Base-by-base conservation (phyloP, 2,329 filamentous ascomycete genomes). In the Apiospora kogelbergensis region DNA sequence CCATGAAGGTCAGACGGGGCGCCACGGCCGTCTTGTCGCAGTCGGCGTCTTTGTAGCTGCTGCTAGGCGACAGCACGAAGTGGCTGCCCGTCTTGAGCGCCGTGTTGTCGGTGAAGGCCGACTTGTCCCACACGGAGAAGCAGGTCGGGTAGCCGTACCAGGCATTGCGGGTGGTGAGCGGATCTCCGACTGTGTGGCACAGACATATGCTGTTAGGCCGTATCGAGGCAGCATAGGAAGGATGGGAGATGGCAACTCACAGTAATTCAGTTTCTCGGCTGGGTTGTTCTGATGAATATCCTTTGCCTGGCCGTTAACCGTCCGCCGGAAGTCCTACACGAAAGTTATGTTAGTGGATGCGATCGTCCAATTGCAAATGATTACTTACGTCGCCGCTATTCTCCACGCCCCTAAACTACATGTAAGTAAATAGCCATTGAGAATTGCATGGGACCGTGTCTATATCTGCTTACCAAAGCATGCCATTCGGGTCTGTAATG, bases 211-310 rank as follows among this genome's bases (percentile, higher is more conserved):
- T 24, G 37, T 64, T 26, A 42, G 60, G 2, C 37, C n/a, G 11
- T 64, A 64, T 6, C 5, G 5, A 20, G 46, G 6, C 24, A 6
- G 24, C 2, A 30, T 53, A 15, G 5, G 4, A 10, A 46, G 1
- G 44, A 64, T 9, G 41, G 41, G 15, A 65, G 15, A 41, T n/a
- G 30, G 20, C 7, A 7, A 70, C 76, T 72, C 73, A 78, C 88
- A 83, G 78, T 87, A 90, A 78, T 91, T 91, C 73, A 91, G 78
- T 78, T 91, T 88, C 74, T 91, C 89, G 3, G 86, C 88, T 1
- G 89, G 89, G 74, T 91, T 91, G 75, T 90, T 82, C 60, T 84
- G 80, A 73, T 89, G 86, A 67, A 90, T 85, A 67, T 88, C 86
- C 37, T 3, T 44, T 3, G 37, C 15, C 37, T 82, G 73, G 60